Conservation (phyloP, 331 rosid species). For the Telfairia occidentalis region DNA sequence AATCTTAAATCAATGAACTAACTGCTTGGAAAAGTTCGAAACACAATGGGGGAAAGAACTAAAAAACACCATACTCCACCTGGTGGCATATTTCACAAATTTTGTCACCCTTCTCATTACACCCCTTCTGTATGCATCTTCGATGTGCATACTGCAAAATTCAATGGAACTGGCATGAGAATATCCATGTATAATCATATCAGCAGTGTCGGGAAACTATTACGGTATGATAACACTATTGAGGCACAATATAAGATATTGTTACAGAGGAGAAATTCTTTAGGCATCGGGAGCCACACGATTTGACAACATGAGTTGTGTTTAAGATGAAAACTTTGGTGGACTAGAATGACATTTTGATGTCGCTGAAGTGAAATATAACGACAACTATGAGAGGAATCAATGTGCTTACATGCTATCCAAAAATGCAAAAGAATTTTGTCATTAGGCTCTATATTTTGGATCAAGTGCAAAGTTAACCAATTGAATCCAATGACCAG, state of each 20-base stretch:
- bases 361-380: background rate
- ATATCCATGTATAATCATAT: background rate
- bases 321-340: background rate
- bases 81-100: conserved; percentile 92
- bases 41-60: conserved; percentile 1
- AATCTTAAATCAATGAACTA: background rate
- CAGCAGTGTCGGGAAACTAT: background rate
- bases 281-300: background rate
- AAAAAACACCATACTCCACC: conserved; percentile 30
- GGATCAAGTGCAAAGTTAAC: background rate
- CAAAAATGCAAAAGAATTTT: background rate
- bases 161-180: conserved; percentile 1
- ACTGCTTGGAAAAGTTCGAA: background rate
- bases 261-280: background rate
- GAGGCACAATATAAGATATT: background rate
- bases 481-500: background rate
- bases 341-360: background rate
- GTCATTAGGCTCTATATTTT: background rate
- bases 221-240: background rate
- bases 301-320: background rate
- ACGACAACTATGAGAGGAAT: background rate
- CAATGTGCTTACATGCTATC: background rate
- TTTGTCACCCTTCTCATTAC: conserved; percentile 91
- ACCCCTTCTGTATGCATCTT: conserved; percentile 84
- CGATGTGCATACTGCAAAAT: conserved; percentile 87